Evolutionary conservation across 805 yeast genomes (phyloP).

Genomic region (Ogataea allantospora): DNA sequence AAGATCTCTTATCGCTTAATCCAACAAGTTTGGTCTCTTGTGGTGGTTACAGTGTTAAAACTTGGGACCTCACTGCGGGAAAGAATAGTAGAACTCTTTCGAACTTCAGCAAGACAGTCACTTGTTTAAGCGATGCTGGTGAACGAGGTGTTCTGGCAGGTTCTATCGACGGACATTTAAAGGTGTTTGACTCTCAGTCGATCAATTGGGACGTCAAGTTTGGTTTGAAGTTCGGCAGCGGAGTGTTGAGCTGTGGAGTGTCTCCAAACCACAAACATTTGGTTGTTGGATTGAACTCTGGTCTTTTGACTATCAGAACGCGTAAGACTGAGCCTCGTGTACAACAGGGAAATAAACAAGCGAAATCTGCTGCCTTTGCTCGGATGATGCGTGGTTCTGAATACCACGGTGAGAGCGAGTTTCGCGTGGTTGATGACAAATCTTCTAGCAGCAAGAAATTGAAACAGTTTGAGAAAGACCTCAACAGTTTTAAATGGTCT

Average conservation of each 20-base stretch:
- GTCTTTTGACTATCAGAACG: conserved; percentile 84
- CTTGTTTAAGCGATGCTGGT: conserved; percentile 72
- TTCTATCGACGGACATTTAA: conserved; percentile 95
- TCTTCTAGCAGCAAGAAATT: conserved; percentile 54
- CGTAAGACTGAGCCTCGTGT: conserved; percentile 66
- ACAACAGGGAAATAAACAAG: conserved; percentile 46
- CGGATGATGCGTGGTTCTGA: conserved; percentile 90
- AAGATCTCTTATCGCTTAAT: conserved; percentile 71
- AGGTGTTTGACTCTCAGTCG: conserved; percentile 78
- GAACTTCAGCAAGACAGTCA: conserved; percentile 92
- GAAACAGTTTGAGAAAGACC: conserved; percentile 76
- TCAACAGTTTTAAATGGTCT: conserved; percentile 86
- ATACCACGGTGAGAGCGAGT: conserved; percentile 86
- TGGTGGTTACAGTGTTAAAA: conserved; percentile 76
- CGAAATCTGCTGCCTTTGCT: conserved; percentile 62
- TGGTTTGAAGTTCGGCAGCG: conserved; percentile 97
- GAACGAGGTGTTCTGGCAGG: conserved; percentile 87
- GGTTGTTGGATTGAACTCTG: conserved; percentile 89
- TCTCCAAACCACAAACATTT: conserved; percentile 87
- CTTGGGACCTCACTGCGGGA: conserved; percentile 90
- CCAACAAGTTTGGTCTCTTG: conserved; percentile 78
- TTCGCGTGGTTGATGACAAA: conserved; percentile 61
- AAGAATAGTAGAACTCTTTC: conserved; percentile 65
- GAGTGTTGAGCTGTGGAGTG: conserved; percentile 84
- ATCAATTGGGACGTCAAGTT: conserved; percentile 83